Evolutionary conservation across 805 yeast genomes (phyloP).

Genomic region (Nakazawaea molendinolei): DNA sequence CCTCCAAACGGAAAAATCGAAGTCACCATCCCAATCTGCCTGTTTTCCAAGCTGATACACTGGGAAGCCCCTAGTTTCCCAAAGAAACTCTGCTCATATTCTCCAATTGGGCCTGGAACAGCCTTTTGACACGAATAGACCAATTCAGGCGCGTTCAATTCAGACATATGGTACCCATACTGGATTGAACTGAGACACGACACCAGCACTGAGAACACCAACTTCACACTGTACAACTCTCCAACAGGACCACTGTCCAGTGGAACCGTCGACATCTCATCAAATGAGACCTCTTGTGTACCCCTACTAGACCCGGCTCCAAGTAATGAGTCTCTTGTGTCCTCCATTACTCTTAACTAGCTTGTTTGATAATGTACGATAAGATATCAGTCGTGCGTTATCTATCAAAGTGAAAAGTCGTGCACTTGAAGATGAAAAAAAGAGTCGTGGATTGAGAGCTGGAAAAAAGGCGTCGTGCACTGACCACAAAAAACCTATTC

Average conservation of each 20-base stretch:
- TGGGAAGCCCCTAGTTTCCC: slow-evolving; percentile 23
- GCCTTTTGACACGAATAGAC: slow-evolving; percentile 49
- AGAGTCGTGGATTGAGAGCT: too few relatives aligned
- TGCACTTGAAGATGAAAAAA: too few relatives aligned
- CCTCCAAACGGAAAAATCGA: slow-evolving; percentile 85
- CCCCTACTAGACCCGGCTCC: background rate
- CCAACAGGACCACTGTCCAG: background rate
- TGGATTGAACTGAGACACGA: slow-evolving; percentile 78
- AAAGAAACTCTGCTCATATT: slow-evolving; percentile 32
- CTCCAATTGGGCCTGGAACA: slow-evolving; percentile 13
- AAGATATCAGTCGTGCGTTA: too few relatives aligned
- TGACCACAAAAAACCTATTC: too few relatives aligned
- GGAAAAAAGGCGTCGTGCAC: too few relatives aligned
- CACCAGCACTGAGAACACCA: slow-evolving; percentile 31
- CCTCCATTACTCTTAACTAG: background rate
- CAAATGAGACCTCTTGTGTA: slow-evolving; percentile 2
- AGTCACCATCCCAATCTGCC: slow-evolving; percentile 65
- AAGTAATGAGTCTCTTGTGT: background rate
- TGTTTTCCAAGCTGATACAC: slow-evolving; percentile 53
- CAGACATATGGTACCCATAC: slow-evolving; percentile 94
- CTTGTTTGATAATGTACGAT: too few relatives aligned
- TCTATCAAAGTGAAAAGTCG: too few relatives aligned
- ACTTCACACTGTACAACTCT: background rate
- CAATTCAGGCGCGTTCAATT: slow-evolving; percentile 82
- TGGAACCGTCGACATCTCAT: slow-evolving; percentile 5